Base-by-base conservation (phyloP, 441 rosid species). In the Bocquillonia castaneifolia region DNA sequence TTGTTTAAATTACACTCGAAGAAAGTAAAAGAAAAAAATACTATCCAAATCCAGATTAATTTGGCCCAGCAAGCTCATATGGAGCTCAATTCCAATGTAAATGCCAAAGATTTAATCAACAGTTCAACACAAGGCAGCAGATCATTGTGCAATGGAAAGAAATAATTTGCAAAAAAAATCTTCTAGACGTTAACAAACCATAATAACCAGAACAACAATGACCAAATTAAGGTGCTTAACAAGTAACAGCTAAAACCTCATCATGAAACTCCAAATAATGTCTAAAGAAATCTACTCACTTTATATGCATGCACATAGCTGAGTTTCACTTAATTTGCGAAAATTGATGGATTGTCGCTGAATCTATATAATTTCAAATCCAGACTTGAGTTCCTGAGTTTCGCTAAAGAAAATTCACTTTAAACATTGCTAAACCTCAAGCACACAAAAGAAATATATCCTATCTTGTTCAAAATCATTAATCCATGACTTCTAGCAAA, bases 381-480 rank as follows among this genome's bases (percentile, higher is more conserved):
- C 0, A 28, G 29, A 20, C 10, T 23, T 31, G 14, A 15, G 5
- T n/a, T n/a, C n/a, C n/a, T n/a, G n/a, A n/a, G n/a, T n/a, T n/a
- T n/a, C n/a, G n/a, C n/a, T n/a, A n/a, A n/a, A n/a, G n/a, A n/a
- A n/a, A n/a, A n/a, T 37, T 52, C 37, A 40, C 28, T 55, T 55
- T 55, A 17, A 40, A 14, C 53, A 51, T 12, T 15, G 15, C n/a
- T 52, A 36, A 32, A 34, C 34, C 31, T 23, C 28, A 37, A 52
- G 52, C 31, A 65, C 22, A 20, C 59, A 34, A 36, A 53, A 52
- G 13, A 29, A 29, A 63, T 6, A 23, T 34, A 52, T 5, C 3
- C n/a, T 3, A 53, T 56, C 69, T 10, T 53, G 60, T 15, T 52
- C 48, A 39, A 36, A 61, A 32, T 34, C 28, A 68, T 53, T 29